Percentiles rank a stretch among this genome's conserved stretches.
Conservation (phyloP, 2,329 filamentous ascomycete species). For the Aspergillus sclerotialis region DNA sequence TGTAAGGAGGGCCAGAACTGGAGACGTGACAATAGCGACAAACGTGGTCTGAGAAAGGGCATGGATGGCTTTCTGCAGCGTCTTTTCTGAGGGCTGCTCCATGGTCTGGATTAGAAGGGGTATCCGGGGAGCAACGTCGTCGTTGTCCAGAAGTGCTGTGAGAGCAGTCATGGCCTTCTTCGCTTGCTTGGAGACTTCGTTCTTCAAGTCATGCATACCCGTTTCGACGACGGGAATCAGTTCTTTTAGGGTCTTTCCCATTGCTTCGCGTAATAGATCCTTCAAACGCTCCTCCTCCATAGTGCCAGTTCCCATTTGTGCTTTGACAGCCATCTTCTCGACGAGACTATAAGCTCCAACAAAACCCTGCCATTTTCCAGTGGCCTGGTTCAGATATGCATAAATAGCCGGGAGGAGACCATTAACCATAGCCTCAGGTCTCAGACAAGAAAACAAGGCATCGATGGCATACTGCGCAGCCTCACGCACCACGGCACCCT, state of each 20-base stretch:
- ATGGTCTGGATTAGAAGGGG: conserved; percentile 90
- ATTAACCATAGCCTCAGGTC: conserved; percentile 72
- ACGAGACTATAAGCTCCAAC: conserved; percentile 79
- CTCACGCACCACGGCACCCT: conserved; percentile 80
- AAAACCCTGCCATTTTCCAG: conserved; percentile 95
- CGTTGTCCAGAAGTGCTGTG: conserved; percentile 85
- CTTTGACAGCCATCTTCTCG: conserved; percentile 91
- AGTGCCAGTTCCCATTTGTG: conserved; percentile 74
- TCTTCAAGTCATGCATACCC: conserved; percentile 95
- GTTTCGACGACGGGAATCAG: conserved; percentile 86
- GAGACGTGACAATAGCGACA: conserved; percentile 90
- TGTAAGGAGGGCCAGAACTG: conserved; percentile 87
- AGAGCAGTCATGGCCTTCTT: conserved; percentile 85
- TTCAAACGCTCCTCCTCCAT: conserved; percentile 81
- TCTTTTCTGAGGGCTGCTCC: conserved; percentile 84
- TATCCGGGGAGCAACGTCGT: conserved; percentile 89
- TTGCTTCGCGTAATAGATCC: conserved; percentile 79
- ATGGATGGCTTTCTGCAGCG: conserved; percentile 91
- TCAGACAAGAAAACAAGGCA: conserved; percentile 71
- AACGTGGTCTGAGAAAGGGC: conserved; percentile 98
- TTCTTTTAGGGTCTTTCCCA: conserved; percentile 71
- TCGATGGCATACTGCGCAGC: conserved; percentile 92
- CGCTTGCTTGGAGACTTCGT: conserved; percentile 78
- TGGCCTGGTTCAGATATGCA: conserved; percentile 70
- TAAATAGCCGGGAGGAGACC: conserved; percentile 72